Evolutionary conservation across 768 basidiomycete species (phyloP).

Genomic region (Pulveroboletus frians): DNA sequence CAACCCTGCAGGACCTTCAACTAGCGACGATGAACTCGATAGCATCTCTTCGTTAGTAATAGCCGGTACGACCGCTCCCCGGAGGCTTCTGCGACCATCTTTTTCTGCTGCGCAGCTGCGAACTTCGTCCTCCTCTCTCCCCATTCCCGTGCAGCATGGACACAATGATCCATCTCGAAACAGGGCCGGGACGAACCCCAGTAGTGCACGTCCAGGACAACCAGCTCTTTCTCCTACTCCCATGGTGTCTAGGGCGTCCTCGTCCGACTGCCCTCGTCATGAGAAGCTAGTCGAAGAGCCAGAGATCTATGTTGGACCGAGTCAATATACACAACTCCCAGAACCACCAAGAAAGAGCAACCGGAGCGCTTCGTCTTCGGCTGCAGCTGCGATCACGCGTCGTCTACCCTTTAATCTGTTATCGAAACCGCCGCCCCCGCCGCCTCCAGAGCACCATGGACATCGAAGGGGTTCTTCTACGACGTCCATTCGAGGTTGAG

Average conservation of each 20-base stretch:
- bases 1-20: conserved; percentile 46
- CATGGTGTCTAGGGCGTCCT: conserved; percentile 49
- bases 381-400: conserved; percentile 47
- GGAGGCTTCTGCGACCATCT: conserved; percentile 61
- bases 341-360: conserved; percentile 53
- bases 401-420: conserved; percentile 68
- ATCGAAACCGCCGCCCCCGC: conserved; percentile 44
- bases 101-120: conserved; percentile 75
- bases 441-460: conserved; percentile 23
- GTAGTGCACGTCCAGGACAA: conserved; percentile 38
- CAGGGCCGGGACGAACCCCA: conserved; percentile 67
- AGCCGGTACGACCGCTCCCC: conserved; percentile 53
- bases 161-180: conserved; percentile 44
- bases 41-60: conserved; percentile 42
- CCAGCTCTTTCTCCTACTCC: conserved; percentile 37
- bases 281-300: conserved; percentile 39
- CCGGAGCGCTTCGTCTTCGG: conserved; percentile 36
- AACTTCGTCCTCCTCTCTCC: conserved; percentile 38
- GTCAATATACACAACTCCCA: conserved; percentile 67
- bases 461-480: conserved; percentile 44
- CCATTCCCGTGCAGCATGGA: conserved; percentile 31
- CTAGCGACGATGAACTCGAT: conserved; percentile 51
- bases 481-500: conserved; percentile 32
- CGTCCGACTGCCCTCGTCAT: conserved; percentile 46
- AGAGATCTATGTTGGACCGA: conserved; percentile 57